Conservation (phyloP, 345 rosid genomes). For the Lepidium didymum region DNA sequence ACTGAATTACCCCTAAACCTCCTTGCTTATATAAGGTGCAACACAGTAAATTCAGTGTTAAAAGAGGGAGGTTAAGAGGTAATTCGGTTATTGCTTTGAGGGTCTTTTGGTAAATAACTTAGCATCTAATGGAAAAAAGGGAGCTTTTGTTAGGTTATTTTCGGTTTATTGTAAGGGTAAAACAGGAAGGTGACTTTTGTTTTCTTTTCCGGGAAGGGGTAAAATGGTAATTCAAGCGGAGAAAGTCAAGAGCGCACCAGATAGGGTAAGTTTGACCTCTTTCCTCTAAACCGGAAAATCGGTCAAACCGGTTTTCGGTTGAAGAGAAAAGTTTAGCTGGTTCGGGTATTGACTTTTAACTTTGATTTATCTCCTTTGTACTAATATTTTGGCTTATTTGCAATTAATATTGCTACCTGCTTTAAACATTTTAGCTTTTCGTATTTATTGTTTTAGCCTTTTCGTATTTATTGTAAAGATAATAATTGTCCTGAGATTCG, state of each 20-base stretch:
- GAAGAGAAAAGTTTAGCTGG: slow-evolving; percentile 42
- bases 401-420: slow-evolving; percentile 12
- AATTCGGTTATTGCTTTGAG: slow-evolving; percentile 6
- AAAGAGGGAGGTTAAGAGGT: slow-evolving; percentile 29
- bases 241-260: slow-evolving; percentile 98
- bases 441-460: background rate
- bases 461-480: background rate
- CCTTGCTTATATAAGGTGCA: slow-evolving; percentile 8
- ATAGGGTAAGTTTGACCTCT: background rate
- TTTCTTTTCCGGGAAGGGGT: background rate
- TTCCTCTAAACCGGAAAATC: background rate
- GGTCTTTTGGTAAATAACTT: slow-evolving; percentile 26
- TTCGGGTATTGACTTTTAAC: slow-evolving; percentile 94
- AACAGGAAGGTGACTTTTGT: background rate
- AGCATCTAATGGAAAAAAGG: slow-evolving; percentile 4
- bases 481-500: background rate
- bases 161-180: slow-evolving; percentile 8
- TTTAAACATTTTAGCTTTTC: background rate
- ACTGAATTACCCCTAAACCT: slow-evolving; percentile 44
- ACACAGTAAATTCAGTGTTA: background rate
- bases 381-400: background rate
- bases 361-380: slow-evolving; percentile 16
- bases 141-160: background rate
- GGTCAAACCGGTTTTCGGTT: background rate
- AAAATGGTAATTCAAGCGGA: slow-evolving; percentile 6